Evolutionary conservation across 257 asterid genomes (phyloP).

Genomic region (Nicotiana undulata): DNA sequence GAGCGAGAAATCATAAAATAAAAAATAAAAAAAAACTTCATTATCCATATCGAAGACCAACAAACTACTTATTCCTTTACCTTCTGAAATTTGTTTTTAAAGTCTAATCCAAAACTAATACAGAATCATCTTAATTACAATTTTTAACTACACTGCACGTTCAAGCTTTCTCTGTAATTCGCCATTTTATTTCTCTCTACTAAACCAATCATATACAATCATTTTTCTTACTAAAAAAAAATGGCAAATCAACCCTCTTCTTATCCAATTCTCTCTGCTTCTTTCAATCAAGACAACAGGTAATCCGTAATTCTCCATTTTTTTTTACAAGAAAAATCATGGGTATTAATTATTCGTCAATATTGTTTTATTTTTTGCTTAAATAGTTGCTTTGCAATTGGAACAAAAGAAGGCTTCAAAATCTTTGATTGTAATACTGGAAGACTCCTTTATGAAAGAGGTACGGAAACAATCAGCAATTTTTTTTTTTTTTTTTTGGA

Average conservation of each 20-base stretch:
- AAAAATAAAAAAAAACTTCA: no score
- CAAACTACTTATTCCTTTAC: no score
- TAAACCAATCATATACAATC: no score
- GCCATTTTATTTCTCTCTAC: no score
- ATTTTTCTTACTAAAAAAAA: no score
- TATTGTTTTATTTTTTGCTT: background rate
- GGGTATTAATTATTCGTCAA: background rate
- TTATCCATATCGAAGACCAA: no score
- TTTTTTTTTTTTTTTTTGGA: background rate
- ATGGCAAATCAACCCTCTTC: conserved; percentile 62
- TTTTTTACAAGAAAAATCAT: background rate
- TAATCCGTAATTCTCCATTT: conserved; percentile 19
- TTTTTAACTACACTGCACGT: no score
- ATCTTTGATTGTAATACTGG: conserved; percentile 69
- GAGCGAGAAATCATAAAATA: no score
- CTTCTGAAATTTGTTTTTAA: no score
- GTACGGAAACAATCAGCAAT: conserved; percentile 14
- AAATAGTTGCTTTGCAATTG: conserved; percentile 75
- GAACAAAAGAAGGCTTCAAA: conserved; percentile 73
- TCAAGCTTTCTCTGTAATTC: no score
- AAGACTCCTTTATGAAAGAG: conserved; percentile 75
- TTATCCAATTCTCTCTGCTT: conserved; percentile 55
- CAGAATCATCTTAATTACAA: no score
- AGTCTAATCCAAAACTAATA: no score
- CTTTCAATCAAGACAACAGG: conserved; percentile 94